Percentiles rank a stretch among this genome's conserved stretches.
Evolutionary conservation across 1,284 basidiomycete species (phyloP).

Genomic region (Cryptococcus deneoformans): DNA sequence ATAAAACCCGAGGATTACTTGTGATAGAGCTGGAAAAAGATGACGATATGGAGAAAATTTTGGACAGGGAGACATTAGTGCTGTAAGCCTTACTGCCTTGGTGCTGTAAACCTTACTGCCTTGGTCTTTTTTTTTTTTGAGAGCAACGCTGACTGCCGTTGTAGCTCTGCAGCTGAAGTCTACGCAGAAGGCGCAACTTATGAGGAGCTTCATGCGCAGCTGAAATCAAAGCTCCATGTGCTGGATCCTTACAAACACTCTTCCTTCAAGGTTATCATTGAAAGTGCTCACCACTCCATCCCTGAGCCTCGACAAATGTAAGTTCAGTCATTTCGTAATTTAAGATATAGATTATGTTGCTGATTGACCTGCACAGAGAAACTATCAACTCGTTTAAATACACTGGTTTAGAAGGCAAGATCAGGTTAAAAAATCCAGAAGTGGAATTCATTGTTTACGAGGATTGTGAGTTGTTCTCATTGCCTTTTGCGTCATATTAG

Average conservation of each 20-base stretch:
- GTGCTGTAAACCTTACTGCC: constrained; percentile 56
- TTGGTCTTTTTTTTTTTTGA: background rate
- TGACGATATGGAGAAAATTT: constrained; percentile 69
- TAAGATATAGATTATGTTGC: background rate
- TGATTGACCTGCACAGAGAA: constrained; percentile 39
- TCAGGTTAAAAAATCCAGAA: constrained; percentile 78
- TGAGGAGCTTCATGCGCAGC: constrained; percentile 63
- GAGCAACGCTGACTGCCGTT: background rate
- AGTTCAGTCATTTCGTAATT: constrained; percentile 1
- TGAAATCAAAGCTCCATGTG: constrained; percentile 53
- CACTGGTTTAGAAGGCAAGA: constrained; percentile 77
- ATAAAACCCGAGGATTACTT: constrained; percentile 58
- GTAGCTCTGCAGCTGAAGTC: constrained; percentile 71
- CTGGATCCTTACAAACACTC: constrained; percentile 66
- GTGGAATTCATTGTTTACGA: constrained; percentile 79
- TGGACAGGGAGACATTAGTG: constrained; percentile 75
- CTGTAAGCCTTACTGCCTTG: constrained; percentile 56
- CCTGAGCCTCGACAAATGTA: constrained; percentile 59
- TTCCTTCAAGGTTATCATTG: constrained; percentile 78
- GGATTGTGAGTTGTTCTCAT: constrained; percentile 65
- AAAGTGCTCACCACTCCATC: constrained; percentile 72
- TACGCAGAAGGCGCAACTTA: constrained; percentile 69
- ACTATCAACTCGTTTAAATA: constrained; percentile 81
- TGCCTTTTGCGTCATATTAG: too few relatives aligned
- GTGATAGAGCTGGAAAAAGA: constrained; percentile 66